These are phyloP conservation scores for Termitomyces sp. DNA, from an alignment of 768 basidiomycete genomes.

Conservation along the genomic window DNA sequence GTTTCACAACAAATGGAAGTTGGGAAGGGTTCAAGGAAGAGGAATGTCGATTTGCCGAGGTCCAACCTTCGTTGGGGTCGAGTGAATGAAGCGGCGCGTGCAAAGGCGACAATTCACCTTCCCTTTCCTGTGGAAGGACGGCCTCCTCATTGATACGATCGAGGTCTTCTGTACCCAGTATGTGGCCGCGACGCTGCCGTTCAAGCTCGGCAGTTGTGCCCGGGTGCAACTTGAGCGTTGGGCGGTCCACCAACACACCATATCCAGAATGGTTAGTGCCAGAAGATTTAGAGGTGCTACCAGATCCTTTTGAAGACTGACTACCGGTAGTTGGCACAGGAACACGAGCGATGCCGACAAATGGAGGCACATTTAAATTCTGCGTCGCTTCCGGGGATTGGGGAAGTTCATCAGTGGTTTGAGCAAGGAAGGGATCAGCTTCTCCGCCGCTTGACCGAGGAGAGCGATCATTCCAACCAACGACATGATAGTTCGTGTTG, in stretches of 20 bases:
- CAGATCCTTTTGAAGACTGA: constrained; percentile 33
- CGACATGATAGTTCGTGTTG: constrained; percentile 21
- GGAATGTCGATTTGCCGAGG: constrained; percentile 1
- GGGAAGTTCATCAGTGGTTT: constrained; percentile 18
- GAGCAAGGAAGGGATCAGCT: constrained; percentile 56
- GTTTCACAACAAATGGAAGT: constrained; percentile 13
- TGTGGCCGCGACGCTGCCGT: constrained; percentile 25
- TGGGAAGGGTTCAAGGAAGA: not conserved
- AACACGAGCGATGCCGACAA: constrained; percentile 31
- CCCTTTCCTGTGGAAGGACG: constrained; percentile 25
- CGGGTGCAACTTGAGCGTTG: constrained; percentile 31
- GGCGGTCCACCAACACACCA: constrained; percentile 36
- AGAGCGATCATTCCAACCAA: constrained; percentile 52
- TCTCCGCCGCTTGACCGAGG: constrained; percentile 70
- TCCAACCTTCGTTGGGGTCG: constrained; percentile 12
- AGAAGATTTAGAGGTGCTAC: constrained; percentile 29
- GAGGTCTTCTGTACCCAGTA: constrained; percentile 32
- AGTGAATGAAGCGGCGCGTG: constrained; percentile 31
- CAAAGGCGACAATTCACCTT: constrained; percentile 5
- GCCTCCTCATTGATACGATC: constrained; percentile 29
- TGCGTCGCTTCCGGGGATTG: constrained; percentile 12
- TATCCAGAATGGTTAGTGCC: constrained; percentile 40
- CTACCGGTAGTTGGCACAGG: constrained; percentile 32
- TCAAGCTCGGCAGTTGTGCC: constrained; percentile 25
- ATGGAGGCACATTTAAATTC: constrained; percentile 15